These are phyloP conservation scores for Ettlia oleoabundans DNA, from an alignment of 139 green algal genomes.

Conservation along the genomic window DNA sequence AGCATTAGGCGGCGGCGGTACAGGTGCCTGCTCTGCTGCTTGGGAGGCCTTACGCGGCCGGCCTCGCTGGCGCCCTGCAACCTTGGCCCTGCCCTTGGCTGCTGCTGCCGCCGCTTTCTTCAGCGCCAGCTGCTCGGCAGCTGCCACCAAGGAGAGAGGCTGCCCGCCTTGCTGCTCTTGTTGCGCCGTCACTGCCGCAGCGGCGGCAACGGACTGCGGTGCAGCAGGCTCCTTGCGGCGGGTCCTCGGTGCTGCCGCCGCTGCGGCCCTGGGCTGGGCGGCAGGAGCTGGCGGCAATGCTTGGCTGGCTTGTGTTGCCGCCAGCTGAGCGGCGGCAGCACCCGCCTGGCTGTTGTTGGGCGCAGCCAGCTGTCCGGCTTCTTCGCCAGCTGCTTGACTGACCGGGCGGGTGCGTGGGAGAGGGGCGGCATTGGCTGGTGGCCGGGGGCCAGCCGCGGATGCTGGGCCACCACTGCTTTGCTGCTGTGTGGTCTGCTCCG, in stretches of 20 bases:
- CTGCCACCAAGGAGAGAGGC: no score
- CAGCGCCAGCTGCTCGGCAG: no score
- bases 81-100: not conserved
- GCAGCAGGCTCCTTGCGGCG: no score
- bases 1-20: not conserved
- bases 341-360: not conserved
- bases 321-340: not conserved
- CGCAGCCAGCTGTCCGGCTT: not conserved
- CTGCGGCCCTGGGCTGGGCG: no score
- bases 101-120: not conserved
- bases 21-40: not conserved
- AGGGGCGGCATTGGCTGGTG: no score
- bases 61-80: not conserved
- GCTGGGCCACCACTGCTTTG: not conserved
- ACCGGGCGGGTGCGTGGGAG: not conserved
- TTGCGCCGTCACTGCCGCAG: no score
- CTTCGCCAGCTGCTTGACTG: not conserved
- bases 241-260: no score
- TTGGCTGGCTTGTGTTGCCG: conserved; percentile 2
- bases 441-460: no score
- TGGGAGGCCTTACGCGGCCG: not conserved
- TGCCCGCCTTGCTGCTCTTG: no score
- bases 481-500: not conserved
- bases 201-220: no score
- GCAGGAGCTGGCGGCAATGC: not conserved